Evolutionary conservation across 495 filamentous ascomycete genomes (phyloP).

Genomic region (Talaromyces thailandensis): DNA sequence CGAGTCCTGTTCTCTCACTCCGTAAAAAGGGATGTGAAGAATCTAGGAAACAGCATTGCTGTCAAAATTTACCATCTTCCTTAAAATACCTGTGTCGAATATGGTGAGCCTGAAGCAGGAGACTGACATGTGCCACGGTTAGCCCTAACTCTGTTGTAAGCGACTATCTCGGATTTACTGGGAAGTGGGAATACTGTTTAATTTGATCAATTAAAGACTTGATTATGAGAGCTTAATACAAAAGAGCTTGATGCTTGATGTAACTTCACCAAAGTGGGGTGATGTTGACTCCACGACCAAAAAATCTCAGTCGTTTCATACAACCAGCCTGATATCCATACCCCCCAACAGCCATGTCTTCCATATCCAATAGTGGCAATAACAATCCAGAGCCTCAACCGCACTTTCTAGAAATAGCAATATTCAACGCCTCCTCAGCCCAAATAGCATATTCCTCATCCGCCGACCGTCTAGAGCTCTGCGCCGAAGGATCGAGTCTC

Average conservation of each 20-base stretch:
- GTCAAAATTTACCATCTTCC: not conserved
- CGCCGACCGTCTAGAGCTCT: conserved; percentile 43
- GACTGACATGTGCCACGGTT: no score
- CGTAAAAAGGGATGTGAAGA: not conserved
- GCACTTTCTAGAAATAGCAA: conserved; percentile 38
- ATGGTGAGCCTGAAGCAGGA: not conserved
- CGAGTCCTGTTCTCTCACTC: not conserved
- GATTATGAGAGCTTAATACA: no score
- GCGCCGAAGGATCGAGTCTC: conserved; percentile 18
- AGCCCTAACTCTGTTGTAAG: no score
- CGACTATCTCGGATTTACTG: no score
- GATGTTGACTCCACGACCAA: no score
- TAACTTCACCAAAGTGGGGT: not conserved
- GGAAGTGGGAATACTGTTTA: no score
- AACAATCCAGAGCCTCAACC: not conserved
- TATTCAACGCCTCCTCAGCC: conserved; percentile 35
- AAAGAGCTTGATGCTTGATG: no score
- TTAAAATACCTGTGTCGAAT: not conserved
- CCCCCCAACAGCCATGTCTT: not conserved
- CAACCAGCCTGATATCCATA: no score
- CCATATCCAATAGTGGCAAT: not conserved
- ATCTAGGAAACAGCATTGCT: not conserved
- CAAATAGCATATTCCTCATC: conserved; percentile 27
- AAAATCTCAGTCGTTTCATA: no score
- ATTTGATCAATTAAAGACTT: no score